Base-by-base conservation (phyloP, 108 stramenopile genomes). In the Epithemia pelagica region DNA sequence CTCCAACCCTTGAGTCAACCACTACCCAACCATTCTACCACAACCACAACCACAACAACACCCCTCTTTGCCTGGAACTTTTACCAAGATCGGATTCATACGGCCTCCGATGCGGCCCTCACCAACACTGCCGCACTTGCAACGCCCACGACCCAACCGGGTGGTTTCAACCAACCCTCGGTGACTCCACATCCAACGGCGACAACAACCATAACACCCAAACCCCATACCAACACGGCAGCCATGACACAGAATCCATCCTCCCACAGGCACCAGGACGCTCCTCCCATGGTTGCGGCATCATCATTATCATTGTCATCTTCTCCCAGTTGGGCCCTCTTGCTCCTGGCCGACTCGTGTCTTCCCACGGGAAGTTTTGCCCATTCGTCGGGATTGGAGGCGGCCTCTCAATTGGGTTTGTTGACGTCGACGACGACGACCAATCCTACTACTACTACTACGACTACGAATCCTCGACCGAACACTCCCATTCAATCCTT, bases 281-380 rank as follows among this genome's bases (percentile, higher is more conserved):
- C 52, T 15, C 52, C 52, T 52, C 52, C 52, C n/a, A n/a, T n/a
- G n/a, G n/a, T n/a, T n/a, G n/a, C n/a, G n/a, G n/a, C n/a, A n/a
- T n/a, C n/a, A n/a, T n/a, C n/a, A n/a, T n/a, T n/a, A n/a, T n/a
- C n/a, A n/a, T n/a, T n/a, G n/a, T n/a, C n/a, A n/a, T n/a, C n/a
- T n/a, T n/a, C n/a, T n/a, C n/a, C n/a, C n/a, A n/a, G n/a, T n/a
- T n/a, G 81, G 84, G 62, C 61, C 22, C 59, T 78, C 2, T 71
- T 64, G 26, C 72, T 82, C 71, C 65, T 93, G 58, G 81, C 86
- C 24, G 92, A 93, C 60, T 93, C 92, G 1, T 65, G 73, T 25
- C 75, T 93, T 32, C 92, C 92, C 19, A 84, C 85, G 37, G 91
- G 92, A 24, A 77, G 82, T 51, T 93, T 93, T 77, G 92, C 92